phyloP scores from a whole-genome alignment of 305 asterid genomes.

The Fraxinus ornus region DNA sequence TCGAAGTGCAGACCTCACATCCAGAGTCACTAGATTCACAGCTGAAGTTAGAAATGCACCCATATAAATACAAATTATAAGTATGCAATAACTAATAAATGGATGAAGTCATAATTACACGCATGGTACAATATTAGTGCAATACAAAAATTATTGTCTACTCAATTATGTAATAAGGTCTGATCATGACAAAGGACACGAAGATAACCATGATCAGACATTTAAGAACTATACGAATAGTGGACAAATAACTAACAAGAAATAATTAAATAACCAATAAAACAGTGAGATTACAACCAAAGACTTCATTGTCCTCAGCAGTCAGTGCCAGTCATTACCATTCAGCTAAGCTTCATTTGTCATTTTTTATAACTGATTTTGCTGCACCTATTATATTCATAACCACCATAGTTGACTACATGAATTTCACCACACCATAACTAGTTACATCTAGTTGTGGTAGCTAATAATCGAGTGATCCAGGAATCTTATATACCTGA shows the following conservation, averaged over 20 bases:
- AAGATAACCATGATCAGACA: neutral
- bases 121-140: neutral
- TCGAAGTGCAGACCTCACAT: neutral
- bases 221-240: neutral
- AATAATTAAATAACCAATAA: neutral
- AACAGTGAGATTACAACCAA: neutral
- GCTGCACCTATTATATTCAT: neutral
- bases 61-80: neutral
- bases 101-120: neutral
- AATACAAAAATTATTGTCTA: neutral
- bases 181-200: neutral
- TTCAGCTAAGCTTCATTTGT: neutral
- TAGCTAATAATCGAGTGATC: neutral
- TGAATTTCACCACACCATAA: neutral
- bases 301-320: neutral
- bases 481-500: neutral
- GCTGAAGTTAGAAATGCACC: neutral
- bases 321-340: neutral
- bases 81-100: neutral
- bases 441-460: neutral
- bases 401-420: neutral
- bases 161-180: neutral
- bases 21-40: neutral
- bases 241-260: neutral
- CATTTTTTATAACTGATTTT: neutral